Base-by-base conservation (phyloP, 2,329 filamentous ascomycete genomes). In the Myrmaecium sp. region DNA sequence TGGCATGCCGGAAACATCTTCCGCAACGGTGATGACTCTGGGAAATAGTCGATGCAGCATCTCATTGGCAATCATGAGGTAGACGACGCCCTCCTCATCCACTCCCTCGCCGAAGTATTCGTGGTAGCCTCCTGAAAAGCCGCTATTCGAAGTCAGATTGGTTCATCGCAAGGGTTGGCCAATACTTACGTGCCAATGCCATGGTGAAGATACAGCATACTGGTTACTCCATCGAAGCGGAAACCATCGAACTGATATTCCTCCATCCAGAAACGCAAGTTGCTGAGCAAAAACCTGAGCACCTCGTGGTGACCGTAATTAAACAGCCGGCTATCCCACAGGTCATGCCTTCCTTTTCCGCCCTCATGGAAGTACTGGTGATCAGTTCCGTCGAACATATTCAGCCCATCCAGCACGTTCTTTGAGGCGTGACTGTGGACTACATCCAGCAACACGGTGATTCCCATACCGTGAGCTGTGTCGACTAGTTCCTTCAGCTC, bases 401-500 rank as follows among this genome's bases (percentile, higher is more conserved):
- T 98, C 37, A 98, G 57, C 1, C 89, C 89, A 46, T 98, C 89
- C 3, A 91, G 61, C 1, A 93, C 83, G 40, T 98, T 98, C 64
- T 95, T 98, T 21, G 83, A 94, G 10, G 89, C 89, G 51, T 98
- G 89, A 40, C 84, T 94, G 58, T 98, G 89, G 4, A 98, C 89
- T 6, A 98, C 80, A 47, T 98, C 89, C 12, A 98, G 69, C 14
- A 98, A 65, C 7, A 98, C 82, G 1, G 80, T 78, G 36, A 98
- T 71, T 1, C 89, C 89, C 63, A 98, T 58, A 33, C 80, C 68
- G 44, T 98, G 89, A 4, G 89, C 89, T 2, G 81, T 92, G 46
- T 98, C 89, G 36, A 98, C 80, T 25, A 98, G 67, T 61, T 95
- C 86, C 54, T 93, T 98, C 39, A 98, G 62, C 19, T 95, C 89